Conservation (phyloP, 2,329 filamentous ascomycete species). For the Cylindrodendrum hubeiense region DNA sequence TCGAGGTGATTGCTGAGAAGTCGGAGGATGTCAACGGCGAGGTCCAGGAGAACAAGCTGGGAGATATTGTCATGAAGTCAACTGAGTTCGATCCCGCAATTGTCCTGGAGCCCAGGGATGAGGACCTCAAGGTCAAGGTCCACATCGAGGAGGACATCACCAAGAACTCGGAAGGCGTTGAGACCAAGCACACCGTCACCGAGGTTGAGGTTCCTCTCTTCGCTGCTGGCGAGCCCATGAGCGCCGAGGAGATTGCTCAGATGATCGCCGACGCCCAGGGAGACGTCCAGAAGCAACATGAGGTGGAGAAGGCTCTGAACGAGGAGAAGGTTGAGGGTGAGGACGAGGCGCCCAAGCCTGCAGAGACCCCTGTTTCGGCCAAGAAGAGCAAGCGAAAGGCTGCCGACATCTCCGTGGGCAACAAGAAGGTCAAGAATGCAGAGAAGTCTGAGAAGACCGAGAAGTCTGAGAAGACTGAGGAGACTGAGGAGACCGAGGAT, state of each 20-base stretch:
- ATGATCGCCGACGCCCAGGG: slow-evolving; percentile 90
- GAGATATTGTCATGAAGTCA: slow-evolving; percentile 58
- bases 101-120: slow-evolving; percentile 64
- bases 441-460: too few relatives aligned
- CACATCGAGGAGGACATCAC: slow-evolving; percentile 76
- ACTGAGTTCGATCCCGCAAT: slow-evolving; percentile 63
- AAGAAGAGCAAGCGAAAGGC: slow-evolving; percentile 80
- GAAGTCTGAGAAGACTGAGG: slow-evolving; percentile 39
- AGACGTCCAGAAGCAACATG: slow-evolving; percentile 81
- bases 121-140: slow-evolving; percentile 74
- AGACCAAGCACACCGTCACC: slow-evolving; percentile 79
- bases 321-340: slow-evolving; percentile 57
- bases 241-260: slow-evolving; percentile 81
- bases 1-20: slow-evolving; percentile 47
- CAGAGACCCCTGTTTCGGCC: slow-evolving; percentile 51
- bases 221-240: slow-evolving; percentile 73
- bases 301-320: slow-evolving; percentile 51
- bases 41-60: slow-evolving; percentile 45
- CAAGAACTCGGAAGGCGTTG: slow-evolving; percentile 66
- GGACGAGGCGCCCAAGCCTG: slow-evolving; percentile 50
- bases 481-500: slow-evolving; percentile 57
- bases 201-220: slow-evolving; percentile 78
- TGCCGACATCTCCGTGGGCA: slow-evolving; percentile 76
- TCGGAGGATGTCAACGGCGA: slow-evolving; percentile 48
- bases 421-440: slow-evolving; percentile 56